phyloP scores from a whole-genome alignment of 2,329 filamentous ascomycete genomes.

The Cytospora leucostoma region DNA sequence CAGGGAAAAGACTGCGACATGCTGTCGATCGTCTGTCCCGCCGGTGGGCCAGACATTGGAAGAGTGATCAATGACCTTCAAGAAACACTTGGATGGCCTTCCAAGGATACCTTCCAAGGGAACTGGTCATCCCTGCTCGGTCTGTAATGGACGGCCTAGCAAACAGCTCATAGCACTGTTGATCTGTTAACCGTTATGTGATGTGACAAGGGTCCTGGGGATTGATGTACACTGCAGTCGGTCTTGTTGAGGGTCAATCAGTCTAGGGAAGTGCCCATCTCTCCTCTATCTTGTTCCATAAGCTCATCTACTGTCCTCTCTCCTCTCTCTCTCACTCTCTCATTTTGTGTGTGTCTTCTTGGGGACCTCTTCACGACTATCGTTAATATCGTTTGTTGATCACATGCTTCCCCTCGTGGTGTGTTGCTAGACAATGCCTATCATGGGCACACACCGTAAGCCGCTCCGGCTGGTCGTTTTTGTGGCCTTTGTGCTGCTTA shows the following conservation, averaged over 20 bases:
- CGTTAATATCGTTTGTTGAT: background rate
- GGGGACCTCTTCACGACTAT: conserved; percentile 7
- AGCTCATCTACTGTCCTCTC: background rate
- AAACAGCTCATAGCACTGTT: background rate
- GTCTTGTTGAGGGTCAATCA: background rate
- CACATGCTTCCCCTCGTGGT: conserved; percentile 2
- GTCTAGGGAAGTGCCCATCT: background rate
- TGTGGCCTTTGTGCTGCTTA: conserved; percentile 21
- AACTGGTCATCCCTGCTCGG: too few relatives aligned
- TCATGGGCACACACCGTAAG: conserved; percentile 20
- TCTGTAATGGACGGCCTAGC: background rate
- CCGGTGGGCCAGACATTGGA: background rate
- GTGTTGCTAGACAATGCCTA: conserved; percentile 21
- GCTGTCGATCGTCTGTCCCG: background rate
- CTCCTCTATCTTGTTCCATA: background rate
- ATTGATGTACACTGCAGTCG: background rate
- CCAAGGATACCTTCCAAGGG: background rate
- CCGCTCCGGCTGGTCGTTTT: conserved; percentile 19
- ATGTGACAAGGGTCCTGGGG: background rate
- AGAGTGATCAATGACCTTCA: background rate
- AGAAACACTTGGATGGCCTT: background rate
- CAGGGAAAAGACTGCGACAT: background rate
- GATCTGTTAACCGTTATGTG: background rate
- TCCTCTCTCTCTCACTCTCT: background rate
- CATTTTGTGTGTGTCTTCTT: background rate